Evolutionary conservation across 805 yeast genomes (phyloP), one percentile per base, ranked within the genome.

Genomic region (Pichia occidentalis): DNA sequence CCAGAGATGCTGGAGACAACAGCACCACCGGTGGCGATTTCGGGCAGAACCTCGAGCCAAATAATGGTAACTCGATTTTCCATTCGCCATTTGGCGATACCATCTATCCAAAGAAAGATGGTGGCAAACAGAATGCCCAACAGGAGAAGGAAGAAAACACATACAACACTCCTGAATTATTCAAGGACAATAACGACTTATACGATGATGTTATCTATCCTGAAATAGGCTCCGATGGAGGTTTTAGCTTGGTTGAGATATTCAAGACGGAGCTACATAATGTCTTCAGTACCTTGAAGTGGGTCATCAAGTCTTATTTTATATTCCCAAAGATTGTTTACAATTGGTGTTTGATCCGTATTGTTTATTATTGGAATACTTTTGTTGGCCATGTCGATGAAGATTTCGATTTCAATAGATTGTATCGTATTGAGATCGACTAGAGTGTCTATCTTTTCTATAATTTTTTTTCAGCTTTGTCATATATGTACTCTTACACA

Each of bases 251-350:
- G 0, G 49, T 36, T 13, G 70, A 40, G 14, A 23, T 44, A 4
- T 37, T 54, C 23, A 37, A 44, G 14, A 34, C 39, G 5, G 58
- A 52, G 19, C 36, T 51, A 8, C 20, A 35, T 4, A 47, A 46
- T 19, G 46, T 84, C 8, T 53, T 59, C 43, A 72, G 63, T 10
- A 95, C 92, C 0, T 49, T 84, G 24, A 61, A 59, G 42, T 87
- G 85, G 59, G 73, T 90, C 16, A 57, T 73, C 38, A 53, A 60
- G 19, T 77, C 95, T 32, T 88, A 90, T 59, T 49, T 68, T 34
- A 69, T 77, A 27, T 70, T 90, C 45, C 97, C 97, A 9, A 64
- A 65, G 39, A 71, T 77, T 38, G 28, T 83, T 1, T 75, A 71
- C 61, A 68, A 72, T 25, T 46, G 75, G 39, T 46, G 61, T 8